Evolutionary conservation across 495 filamentous ascomycete species (phyloP).

Genomic region (Aspergillus heteromorphus): DNA sequence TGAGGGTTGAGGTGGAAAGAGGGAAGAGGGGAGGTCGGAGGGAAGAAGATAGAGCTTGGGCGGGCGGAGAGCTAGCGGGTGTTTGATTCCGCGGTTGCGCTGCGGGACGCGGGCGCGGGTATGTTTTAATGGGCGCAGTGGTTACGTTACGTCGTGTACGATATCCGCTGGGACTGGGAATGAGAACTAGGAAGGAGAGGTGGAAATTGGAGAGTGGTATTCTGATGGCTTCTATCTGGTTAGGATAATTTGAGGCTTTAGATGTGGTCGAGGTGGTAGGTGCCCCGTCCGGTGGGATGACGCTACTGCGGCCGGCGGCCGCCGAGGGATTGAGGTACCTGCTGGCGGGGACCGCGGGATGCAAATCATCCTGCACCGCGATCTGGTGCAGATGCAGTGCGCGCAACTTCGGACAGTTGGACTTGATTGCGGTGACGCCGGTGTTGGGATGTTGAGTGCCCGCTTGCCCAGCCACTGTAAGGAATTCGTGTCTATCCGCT

Average conservation of each 20-base stretch:
- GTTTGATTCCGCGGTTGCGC: neutral
- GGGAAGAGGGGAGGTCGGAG: neutral
- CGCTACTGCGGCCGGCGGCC: neutral
- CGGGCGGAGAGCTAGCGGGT: constrained; percentile 10
- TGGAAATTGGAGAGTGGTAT: too few species aligned
- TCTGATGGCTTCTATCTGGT: too few species aligned
- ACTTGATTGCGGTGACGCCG: neutral
- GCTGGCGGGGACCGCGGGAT: too few species aligned
- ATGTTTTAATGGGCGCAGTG: too few species aligned
- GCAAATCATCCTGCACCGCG: neutral
- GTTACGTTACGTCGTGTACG: too few species aligned
- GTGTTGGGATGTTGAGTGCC: neutral
- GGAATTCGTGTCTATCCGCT: neutral
- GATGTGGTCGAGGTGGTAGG: too few species aligned
- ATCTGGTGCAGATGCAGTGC: neutral
- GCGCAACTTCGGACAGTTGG: neutral
- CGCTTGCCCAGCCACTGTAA: neutral
- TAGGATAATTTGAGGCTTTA: too few species aligned
- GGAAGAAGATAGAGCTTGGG: constrained; percentile 7
- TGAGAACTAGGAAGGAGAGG: too few species aligned
- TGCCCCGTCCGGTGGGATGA: neutral
- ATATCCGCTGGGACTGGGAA: too few species aligned
- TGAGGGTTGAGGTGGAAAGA: neutral
- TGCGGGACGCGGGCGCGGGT: too few species aligned
- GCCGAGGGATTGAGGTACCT: too few species aligned